Percentiles rank a stretch among this genome's conserved stretches.
phyloP scores from a whole-genome alignment of 345 rosid species.

The Hypericum androsaemum region DNA sequence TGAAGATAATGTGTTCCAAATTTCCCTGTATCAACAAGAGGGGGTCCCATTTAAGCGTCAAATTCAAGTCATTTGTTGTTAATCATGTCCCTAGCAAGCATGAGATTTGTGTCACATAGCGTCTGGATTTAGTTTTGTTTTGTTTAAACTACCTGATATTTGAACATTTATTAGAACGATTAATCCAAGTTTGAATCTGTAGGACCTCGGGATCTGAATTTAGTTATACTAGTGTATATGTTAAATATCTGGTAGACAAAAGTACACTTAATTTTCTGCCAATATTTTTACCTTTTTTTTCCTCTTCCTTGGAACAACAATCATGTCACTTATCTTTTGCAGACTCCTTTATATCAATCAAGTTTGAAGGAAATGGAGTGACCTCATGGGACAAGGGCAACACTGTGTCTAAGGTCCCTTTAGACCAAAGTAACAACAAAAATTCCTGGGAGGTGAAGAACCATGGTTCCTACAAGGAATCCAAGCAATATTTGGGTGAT shows the following conservation, averaged over 20 bases:
- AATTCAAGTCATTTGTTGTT: constrained; percentile 1
- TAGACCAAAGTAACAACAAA: constrained; percentile 34
- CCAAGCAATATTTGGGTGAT: constrained; percentile 3
- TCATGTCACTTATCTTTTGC: constrained; percentile 11
- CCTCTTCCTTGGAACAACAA: not conserved
- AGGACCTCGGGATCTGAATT: not conserved
- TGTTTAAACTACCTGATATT: too few species aligned
- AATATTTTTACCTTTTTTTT: not conserved
- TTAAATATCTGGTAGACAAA: not conserved
- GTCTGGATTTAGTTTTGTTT: too few species aligned
- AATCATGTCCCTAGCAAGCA: not conserved
- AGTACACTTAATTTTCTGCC: not conserved
- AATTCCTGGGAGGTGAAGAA: constrained; percentile 1
- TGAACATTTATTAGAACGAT: too few species aligned
- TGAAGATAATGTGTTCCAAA: too few species aligned
- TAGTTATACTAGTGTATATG: not conserved
- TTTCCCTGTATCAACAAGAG: too few species aligned
- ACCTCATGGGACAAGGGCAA: constrained; percentile 77
- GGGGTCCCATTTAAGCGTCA: constrained; percentile 3
- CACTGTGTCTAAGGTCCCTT: constrained; percentile 42
- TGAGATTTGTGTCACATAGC: not conserved
- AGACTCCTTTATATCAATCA: constrained; percentile 91
- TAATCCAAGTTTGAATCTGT: too few species aligned
- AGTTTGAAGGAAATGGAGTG: constrained; percentile 73
- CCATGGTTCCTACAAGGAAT: constrained; percentile 1